A percentile compares a stretch with the other conserved stretches of the same genome.
phyloP scores from a whole-genome alignment of 805 yeast genomes.

The Saccharomyces mikatae region DNA sequence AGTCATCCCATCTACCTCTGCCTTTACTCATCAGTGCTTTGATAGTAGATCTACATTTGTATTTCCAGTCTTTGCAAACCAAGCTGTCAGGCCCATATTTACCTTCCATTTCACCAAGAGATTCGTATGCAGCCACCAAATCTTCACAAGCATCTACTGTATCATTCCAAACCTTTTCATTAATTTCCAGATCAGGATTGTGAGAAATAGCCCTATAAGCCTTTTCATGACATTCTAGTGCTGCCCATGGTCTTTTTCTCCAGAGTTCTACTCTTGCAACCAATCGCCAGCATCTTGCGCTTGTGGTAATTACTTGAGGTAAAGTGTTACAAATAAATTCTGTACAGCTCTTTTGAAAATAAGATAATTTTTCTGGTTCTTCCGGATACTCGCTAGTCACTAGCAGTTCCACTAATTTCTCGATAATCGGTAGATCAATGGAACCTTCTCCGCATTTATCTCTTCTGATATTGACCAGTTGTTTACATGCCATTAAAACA shows the following conservation, averaged over 20 bases:
- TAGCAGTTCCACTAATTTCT: constrained; percentile 60
- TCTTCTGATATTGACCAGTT: constrained; percentile 49
- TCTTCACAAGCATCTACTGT: constrained; percentile 76
- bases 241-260: constrained; percentile 82
- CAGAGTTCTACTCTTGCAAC: constrained; percentile 82
- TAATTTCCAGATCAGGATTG: constrained; percentile 53
- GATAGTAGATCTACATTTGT: constrained; percentile 65
- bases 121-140: constrained; percentile 76
- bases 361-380: constrained; percentile 35
- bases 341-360: constrained; percentile 60
- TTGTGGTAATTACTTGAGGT: constrained; percentile 59
- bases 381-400: constrained; percentile 43
- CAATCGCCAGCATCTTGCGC: constrained; percentile 63
- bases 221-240: constrained; percentile 77
- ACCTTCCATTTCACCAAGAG: constrained; percentile 78
- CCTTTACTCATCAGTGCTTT: constrained; percentile 76
- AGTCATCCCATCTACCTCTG: constrained; percentile 67
- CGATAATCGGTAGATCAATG: constrained; percentile 68
- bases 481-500: constrained; percentile 66
- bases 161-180: constrained; percentile 61
- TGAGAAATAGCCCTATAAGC: constrained; percentile 69
- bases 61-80: constrained; percentile 91
- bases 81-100: constrained; percentile 69
- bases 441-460: constrained; percentile 53
- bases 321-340: constrained; percentile 63